A percentile compares a stretch with the other conserved stretches of the same genome.
These are phyloP conservation scores for Phialophora macrospora DNA, from an alignment of 2,329 filamentous ascomycete species.

Conservation along the genomic window DNA sequence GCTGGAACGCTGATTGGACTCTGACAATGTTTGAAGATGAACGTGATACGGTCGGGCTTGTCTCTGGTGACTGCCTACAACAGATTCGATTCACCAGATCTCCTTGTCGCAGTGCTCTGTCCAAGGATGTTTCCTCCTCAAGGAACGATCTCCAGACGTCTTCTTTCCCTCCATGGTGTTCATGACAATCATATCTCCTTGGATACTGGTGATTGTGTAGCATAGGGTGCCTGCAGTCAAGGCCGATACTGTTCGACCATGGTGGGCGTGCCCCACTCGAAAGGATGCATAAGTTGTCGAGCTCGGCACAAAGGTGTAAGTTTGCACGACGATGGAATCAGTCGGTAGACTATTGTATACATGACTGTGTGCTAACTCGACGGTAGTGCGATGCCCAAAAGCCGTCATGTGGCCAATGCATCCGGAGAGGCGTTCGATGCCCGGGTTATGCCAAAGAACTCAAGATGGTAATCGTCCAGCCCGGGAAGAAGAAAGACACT, in stretches of 20 bases:
- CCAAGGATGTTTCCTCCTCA: neutral
- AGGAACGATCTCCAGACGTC: neutral
- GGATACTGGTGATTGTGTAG: neutral
- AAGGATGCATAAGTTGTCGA: slow-evolving; percentile 25
- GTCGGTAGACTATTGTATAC: too few relatives aligned
- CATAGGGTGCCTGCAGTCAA: neutral
- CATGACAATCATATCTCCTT: neutral
- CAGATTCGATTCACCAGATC: neutral
- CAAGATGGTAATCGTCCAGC: slow-evolving; percentile 24
- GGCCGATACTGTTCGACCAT: slow-evolving; percentile 2
- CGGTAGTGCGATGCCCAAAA: slow-evolving; percentile 27
- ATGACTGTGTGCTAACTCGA: neutral
- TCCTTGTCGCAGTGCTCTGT: neutral
- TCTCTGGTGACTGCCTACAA: neutral
- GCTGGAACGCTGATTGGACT: neutral
- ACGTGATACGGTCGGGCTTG: neutral
- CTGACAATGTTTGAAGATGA: neutral
- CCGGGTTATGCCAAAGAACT: slow-evolving; percentile 20
- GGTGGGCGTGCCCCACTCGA: slow-evolving; percentile 27
- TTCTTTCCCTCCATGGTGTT: neutral
- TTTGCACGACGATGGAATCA: neutral
- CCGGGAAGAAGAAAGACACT: slow-evolving; percentile 1
- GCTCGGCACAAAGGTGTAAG: slow-evolving; percentile 26
- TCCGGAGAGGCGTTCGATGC: slow-evolving; percentile 22
- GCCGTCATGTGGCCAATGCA: slow-evolving; percentile 27